Conservation (phyloP, 2,329 filamentous ascomycete genomes). For the Cercospora citrullina region DNA sequence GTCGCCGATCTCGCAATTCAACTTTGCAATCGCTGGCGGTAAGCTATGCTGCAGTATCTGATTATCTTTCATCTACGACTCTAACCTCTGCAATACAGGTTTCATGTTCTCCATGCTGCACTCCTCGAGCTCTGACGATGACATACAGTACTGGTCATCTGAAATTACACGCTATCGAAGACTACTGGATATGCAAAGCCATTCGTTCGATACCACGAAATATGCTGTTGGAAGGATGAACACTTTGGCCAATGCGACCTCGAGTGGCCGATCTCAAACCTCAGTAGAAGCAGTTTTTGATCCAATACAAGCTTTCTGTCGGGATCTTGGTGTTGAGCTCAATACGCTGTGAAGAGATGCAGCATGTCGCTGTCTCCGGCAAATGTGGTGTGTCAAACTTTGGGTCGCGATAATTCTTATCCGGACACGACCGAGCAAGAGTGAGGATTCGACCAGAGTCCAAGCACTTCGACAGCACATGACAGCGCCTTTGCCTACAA, state of each 20-base stretch:
- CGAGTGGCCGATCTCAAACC: conserved; percentile 10
- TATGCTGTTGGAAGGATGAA: conserved; percentile 26
- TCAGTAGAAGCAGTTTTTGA: conserved; percentile 14
- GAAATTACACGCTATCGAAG: conserved; percentile 27
- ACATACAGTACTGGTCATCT: conserved; percentile 28
- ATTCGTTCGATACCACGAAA: conserved; percentile 28
- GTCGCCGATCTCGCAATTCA: conserved; percentile 27
- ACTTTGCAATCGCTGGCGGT: conserved; percentile 19
- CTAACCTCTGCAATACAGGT: conserved; percentile 17
- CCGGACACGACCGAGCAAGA: not conserved
- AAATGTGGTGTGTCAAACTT: not conserved
- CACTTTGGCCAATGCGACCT: conserved; percentile 23
- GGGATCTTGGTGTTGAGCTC: conserved; percentile 28
- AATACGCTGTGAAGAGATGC: conserved; percentile 17
- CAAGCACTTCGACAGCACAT: not conserved
- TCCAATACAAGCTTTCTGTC: conserved; percentile 28
- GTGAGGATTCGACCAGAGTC: not conserved
- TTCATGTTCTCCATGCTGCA: conserved; percentile 32
- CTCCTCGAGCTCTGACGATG: conserved; percentile 23
- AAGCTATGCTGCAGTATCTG: not conserved
- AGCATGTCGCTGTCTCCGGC: not conserved
- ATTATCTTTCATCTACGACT: not conserved
- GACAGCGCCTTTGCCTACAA: not conserved
- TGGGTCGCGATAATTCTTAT: not conserved
- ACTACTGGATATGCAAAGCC: conserved; percentile 30